A percentile compares a stretch with the other conserved stretches of the same genome.
Evolutionary conservation across 495 filamentous ascomycete species (phyloP).

Genomic region (Xylaria venustula): DNA sequence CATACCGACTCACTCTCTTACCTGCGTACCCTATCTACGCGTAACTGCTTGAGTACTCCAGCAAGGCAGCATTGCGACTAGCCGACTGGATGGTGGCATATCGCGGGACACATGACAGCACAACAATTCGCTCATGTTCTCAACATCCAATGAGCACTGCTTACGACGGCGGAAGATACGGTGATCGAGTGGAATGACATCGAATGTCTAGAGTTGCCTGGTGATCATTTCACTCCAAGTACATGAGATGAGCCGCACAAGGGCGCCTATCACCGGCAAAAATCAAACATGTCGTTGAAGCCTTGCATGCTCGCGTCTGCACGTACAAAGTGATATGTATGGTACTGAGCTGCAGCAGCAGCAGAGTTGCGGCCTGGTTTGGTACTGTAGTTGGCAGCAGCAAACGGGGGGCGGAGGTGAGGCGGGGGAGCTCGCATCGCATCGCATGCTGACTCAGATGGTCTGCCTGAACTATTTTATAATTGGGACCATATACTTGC

Average conservation of each 20-base stretch:
- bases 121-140: not conserved
- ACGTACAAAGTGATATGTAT: not conserved
- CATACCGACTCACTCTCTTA: not conserved
- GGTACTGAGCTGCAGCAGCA: not conserved
- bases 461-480: not conserved
- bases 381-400: not conserved
- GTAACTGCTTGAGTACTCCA: too few relatives aligned
- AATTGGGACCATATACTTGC: not conserved
- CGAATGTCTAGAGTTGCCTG: not conserved
- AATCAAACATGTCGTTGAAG: not conserved
- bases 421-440: not conserved
- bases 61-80: not conserved
- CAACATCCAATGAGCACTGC: not conserved
- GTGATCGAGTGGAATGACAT: not conserved
- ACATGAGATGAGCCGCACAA: constrained; percentile 1
- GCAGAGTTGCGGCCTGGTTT: not conserved
- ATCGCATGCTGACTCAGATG: constrained; percentile 5
- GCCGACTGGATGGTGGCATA: constrained; percentile 2
- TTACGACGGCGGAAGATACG: not conserved
- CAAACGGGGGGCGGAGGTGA: not conserved
- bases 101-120: constrained; percentile 12
- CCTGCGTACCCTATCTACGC: too few relatives aligned
- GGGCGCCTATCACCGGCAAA: not conserved
- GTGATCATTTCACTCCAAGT: not conserved
- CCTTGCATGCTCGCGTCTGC: constrained; percentile 1